phyloP scores from a whole-genome alignment of 306 rosid species.

The Purshia tridentata region DNA sequence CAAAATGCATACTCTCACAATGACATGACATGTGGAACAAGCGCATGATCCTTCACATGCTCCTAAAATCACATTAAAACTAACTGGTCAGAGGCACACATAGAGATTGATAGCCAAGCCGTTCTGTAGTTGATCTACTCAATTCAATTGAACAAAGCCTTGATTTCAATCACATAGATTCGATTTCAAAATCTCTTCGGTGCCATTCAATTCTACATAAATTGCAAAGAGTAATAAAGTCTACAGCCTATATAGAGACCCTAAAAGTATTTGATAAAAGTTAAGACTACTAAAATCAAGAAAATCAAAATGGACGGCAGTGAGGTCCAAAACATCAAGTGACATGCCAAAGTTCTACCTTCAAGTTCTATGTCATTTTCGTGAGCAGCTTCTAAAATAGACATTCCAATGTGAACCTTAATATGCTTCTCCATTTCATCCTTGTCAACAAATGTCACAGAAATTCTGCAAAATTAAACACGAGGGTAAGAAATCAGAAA shows the following conservation, averaged over 20 bases:
- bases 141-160: no score
- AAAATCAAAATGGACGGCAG: neutral
- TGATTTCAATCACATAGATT: neutral
- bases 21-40: conserved; percentile 78
- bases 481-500: neutral
- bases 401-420: conserved; percentile 81
- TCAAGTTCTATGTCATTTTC: conserved; percentile 84
- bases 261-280: neutral
- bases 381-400: conserved; percentile 94
- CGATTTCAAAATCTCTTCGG: neutral
- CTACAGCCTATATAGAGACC: neutral
- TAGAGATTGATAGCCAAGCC: neutral
- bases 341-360: conserved; percentile 45
- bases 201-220: neutral
- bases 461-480: conserved; percentile 55
- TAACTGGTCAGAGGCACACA: neutral
- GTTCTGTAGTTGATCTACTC: neutral
- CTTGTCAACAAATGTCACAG: conserved; percentile 78
- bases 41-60: conserved; percentile 84
- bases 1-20: conserved; percentile 55
- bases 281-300: neutral
- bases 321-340: conserved; percentile 5
- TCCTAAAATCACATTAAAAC: conserved; percentile 48
- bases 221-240: neutral
- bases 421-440: conserved; percentile 70